phyloP scores from a whole-genome alignment of 805 yeast genomes.

The Spathaspora arborariae region DNA sequence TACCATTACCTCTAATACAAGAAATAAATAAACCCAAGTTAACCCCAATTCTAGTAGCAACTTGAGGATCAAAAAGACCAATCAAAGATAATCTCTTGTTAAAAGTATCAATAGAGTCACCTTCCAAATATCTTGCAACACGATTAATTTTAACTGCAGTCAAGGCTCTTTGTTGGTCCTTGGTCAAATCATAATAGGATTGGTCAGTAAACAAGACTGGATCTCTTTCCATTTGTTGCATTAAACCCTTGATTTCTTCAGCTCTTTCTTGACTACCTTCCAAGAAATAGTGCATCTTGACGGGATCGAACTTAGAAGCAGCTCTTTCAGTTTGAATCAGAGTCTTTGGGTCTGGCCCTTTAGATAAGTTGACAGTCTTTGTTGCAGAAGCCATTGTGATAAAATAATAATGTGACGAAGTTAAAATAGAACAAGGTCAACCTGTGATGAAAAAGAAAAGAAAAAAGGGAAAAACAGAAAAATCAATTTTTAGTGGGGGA shows the following conservation, averaged over 20 bases:
- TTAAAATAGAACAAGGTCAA: neutral
- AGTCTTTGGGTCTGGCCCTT: slow-evolving; percentile 32
- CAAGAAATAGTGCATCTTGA: slow-evolving; percentile 37
- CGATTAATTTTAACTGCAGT: slow-evolving; percentile 62
- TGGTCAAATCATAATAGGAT: slow-evolving; percentile 54
- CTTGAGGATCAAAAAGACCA: slow-evolving; percentile 71
- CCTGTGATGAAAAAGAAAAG: neutral
- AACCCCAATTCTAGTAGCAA: slow-evolving; percentile 80
- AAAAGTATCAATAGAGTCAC: slow-evolving; percentile 41
- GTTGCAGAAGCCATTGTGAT: slow-evolving; percentile 16
- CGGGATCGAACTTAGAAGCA: slow-evolving; percentile 28
- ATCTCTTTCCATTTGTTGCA: slow-evolving; percentile 62
- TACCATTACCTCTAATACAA: slow-evolving; percentile 84
- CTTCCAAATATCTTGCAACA: slow-evolving; percentile 59
- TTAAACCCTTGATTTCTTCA: slow-evolving; percentile 42
- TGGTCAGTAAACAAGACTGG: slow-evolving; percentile 57
- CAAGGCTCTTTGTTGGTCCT: slow-evolving; percentile 53
- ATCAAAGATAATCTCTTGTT: slow-evolving; percentile 56
- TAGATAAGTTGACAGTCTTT: slow-evolving; percentile 8
- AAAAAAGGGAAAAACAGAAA: neutral
- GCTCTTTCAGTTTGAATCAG: slow-evolving; percentile 32
- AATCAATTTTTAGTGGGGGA: neutral
- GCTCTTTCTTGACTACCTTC: slow-evolving; percentile 43
- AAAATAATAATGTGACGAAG: neutral
- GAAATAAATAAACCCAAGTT: slow-evolving; percentile 82